Conservation (phyloP, 139 green algal genomes). For the Picochlorum sp. region DNA sequence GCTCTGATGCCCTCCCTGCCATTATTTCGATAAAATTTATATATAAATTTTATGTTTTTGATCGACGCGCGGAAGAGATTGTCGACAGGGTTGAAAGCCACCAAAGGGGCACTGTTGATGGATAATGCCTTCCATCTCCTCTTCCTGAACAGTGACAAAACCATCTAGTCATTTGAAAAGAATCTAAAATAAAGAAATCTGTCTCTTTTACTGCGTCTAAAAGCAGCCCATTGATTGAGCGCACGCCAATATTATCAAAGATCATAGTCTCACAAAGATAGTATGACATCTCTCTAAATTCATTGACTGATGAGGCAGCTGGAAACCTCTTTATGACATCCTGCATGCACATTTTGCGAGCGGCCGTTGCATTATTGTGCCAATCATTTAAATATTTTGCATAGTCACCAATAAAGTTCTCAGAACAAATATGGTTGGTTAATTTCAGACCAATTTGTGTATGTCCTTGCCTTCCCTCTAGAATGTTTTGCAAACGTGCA, state of each 20-base stretch:
- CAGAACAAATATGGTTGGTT: not conserved
- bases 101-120: not conserved
- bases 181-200: not conserved
- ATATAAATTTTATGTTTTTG: too few relatives aligned
- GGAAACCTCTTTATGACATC: not conserved
- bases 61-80: too few relatives aligned
- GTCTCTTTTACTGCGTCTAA: not conserved
- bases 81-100: not conserved
- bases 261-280: not conserved
- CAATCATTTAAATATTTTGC: not conserved
- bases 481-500: not conserved
- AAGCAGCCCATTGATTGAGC: not conserved
- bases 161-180: not conserved
- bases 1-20: too few relatives aligned
- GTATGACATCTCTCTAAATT: not conserved
- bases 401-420: not conserved
- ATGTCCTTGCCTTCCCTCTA: not conserved
- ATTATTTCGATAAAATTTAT: too few relatives aligned
- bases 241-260: not conserved
- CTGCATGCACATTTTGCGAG: not conserved
- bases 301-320: not conserved
- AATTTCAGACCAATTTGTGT: not conserved
- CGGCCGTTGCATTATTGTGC: not conserved
- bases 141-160: not conserved
- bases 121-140: not conserved